Evolutionary conservation across 2,329 filamentous ascomycete genomes (phyloP), one percentile per base, ranked within the genome.

Genomic region (Cercospora sp.): DNA sequence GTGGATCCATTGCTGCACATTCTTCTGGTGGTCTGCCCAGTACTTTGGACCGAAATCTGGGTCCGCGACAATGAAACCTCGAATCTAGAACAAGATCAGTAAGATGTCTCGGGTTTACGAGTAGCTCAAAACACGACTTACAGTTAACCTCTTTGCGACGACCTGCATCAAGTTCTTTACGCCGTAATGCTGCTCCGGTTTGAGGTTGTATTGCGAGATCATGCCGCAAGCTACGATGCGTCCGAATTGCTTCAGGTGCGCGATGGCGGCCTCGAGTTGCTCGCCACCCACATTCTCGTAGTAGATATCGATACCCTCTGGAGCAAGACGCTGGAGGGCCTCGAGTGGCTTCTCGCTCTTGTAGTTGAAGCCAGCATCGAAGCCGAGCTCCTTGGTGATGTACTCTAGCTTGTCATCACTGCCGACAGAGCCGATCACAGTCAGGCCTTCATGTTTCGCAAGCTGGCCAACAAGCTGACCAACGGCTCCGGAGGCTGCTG

Each of bases 311-410:
- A 96, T 86, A 4, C 92, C 92, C 12, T 93, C 80, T 0, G 92
- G 91, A 0, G 91, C 91, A 18, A 95, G 84, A 67, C 91, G 85
- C 71, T 83, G 80, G 65, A 96, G 84, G 0, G 91, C 92, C 10
- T 90, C 89, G 0, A 80, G 76, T 0, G 91, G 86, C 73, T 85
- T 87, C 82, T 95, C 91, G 73, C 87, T 93, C 86, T 95, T 94
- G 85, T 96, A 96, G 84, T 96, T 95, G 82, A 94, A 95, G 8
- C 89, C 92, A 16, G 79, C 85, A 75, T 93, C 89, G 76, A 93
- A 93, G 28, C 84, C 84, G 36, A 93, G 85, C 60, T 91, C 88
- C 64, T 90, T 88, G 65, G 79, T 82, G 78, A 93, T 90, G 78
- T 89, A 95, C 20, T 91, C 87, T 26, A 93, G 84, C 83, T 97